These are phyloP conservation scores for Heliamphora exappendiculata DNA, from an alignment of 148 eudicot genomes.

Conservation along the genomic window DNA sequence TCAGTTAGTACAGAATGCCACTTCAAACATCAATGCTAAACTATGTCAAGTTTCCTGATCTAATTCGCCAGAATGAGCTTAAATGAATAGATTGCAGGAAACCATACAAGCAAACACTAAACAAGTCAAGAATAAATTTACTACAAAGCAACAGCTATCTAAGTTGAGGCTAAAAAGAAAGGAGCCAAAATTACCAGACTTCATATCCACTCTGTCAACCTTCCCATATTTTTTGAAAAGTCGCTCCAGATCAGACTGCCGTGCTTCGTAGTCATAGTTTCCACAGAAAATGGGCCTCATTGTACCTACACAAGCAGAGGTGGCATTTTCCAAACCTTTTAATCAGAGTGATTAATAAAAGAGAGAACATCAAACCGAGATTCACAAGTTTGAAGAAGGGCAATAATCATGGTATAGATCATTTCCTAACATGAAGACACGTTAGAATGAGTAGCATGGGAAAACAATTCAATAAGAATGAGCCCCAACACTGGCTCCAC, in stretches of 20 bases:
- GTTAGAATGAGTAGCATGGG: background rate
- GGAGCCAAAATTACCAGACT: constrained; percentile 35
- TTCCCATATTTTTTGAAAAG: constrained; percentile 53
- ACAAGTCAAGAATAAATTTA: background rate
- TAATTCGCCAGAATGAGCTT: background rate
- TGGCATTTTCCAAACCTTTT: background rate
- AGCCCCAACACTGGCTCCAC: background rate
- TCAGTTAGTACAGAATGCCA: background rate
- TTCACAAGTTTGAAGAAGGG: background rate
- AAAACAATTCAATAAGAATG: background rate
- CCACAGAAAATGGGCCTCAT: constrained; percentile 66
- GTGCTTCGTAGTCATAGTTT: constrained; percentile 53
- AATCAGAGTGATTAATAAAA: background rate
- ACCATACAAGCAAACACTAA: background rate
- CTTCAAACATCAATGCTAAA: background rate
- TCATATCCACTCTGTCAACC: constrained; percentile 65
- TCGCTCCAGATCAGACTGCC: constrained; percentile 52
- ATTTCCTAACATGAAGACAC: background rate
- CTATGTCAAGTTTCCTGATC: background rate
- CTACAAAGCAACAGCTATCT: background rate
- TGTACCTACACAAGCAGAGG: constrained; percentile 7
- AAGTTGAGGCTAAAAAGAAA: background rate
- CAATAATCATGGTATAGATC: background rate
- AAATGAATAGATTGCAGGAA: background rate
- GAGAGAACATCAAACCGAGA: background rate